Conservation (phyloP, 345 rosid genomes). For the Gynandropsis gynandra region DNA sequence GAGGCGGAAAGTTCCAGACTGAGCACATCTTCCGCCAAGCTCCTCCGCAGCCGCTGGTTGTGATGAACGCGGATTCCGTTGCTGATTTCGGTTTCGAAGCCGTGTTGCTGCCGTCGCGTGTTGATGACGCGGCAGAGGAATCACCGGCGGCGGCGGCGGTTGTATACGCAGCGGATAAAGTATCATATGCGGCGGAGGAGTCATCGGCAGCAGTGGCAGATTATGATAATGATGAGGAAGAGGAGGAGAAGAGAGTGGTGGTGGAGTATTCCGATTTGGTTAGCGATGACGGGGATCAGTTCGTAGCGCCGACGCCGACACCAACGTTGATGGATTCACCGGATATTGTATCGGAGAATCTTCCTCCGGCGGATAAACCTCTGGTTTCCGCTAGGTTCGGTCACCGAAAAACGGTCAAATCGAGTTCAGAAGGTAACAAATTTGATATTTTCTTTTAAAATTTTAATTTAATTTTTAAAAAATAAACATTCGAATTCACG, state of each 20-base stretch:
- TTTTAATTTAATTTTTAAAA: background rate
- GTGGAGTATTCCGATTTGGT: background rate
- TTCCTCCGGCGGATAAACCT: conserved; percentile 45
- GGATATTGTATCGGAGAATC: conserved; percentile 26
- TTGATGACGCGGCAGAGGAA: conserved; percentile 3
- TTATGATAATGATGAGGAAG: too few species aligned
- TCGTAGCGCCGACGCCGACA: conserved; percentile 31
- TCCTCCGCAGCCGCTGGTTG: background rate
- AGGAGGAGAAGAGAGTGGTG: conserved; percentile 3
- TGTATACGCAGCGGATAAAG: background rate
- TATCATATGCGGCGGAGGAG: background rate
- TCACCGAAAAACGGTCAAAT: conserved; percentile 28
- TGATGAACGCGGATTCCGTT: background rate
- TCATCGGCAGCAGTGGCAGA: background rate
- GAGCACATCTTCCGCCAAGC: background rate
- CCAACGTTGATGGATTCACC: conserved; percentile 29
- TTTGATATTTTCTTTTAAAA: background rate
- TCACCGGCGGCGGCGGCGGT: background rate
- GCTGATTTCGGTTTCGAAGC: background rate
- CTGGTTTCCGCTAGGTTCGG: conserved; percentile 29
- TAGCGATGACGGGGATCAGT: conserved; percentile 28
- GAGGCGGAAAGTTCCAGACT: background rate
- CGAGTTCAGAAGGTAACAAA: conserved; percentile 57
- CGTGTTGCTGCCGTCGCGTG: background rate
- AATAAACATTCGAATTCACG: conserved; percentile 35